Evolutionary conservation across 2,329 filamentous ascomycete genomes (phyloP), one percentile per base, ranked within the genome.

Genomic region (Lachnellula occidentalis): DNA sequence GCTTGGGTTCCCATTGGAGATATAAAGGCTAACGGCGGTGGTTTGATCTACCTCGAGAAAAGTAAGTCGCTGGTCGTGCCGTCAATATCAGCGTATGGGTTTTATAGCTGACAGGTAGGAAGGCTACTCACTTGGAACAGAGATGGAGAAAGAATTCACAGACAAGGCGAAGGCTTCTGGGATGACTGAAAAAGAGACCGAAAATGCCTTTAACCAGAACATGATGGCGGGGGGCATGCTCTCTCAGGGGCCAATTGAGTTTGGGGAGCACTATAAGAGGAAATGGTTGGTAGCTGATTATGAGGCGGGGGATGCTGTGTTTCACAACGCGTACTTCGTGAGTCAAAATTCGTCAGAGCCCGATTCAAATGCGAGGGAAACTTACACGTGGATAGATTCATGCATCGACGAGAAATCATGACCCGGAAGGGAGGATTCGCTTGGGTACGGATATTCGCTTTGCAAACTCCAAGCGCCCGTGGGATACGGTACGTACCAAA

Each of bases 1-100:
- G 76, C 76, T 2, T 79, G 77, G 77, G 72, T 78, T 1, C 76
- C 77, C 0, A 75, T 79, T 51, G 77, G 77, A 0, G 75, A 79
- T 62, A 64, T 82, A 4, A 71, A 72, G 19, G 51, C 82, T 5
- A 74, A 77, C 45, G 80, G 81, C 0, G 81, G 81, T 5, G 81
- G 81, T 0, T 63, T 85, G 51, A 81, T 84, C 1, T 85, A 84
- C 56, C 69, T 84, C 2, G 80, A 84, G 58, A 69, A 77, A 45
- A 72, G 74, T 66, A 17, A 45, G 50, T 61, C 22, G 12, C 12
- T 42, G 9, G 17, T 34, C 27, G 22, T 17, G n/a, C n/a, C 14
- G 24, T 7, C 9, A 45, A 8, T 6, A 37, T 39, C 36, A 9
- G 9, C 27, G 27, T 9, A 3, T 31, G 27, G 27, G 3, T 4